phyloP scores from a whole-genome alignment of 2,329 filamentous ascomycete genomes.

The Exserohilum rostratum region DNA sequence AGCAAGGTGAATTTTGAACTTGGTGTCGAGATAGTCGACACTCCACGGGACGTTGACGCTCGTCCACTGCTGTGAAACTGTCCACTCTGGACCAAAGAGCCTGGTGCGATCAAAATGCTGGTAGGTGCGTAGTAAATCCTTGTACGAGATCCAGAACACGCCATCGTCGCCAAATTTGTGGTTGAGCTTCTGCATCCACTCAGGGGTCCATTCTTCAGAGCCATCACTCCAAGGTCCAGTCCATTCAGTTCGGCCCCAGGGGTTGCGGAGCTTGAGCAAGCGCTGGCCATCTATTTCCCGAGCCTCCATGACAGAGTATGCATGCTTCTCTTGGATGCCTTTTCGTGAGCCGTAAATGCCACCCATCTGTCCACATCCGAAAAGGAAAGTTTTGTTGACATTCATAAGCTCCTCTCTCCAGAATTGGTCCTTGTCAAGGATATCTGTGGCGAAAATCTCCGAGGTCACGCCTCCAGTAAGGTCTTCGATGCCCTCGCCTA shows the following conservation, averaged over 20 bases:
- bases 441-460: conserved; percentile 71
- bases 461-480: conserved; percentile 72
- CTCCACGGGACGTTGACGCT: conserved; percentile 65
- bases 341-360: conserved; percentile 64
- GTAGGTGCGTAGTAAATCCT: conserved; percentile 64
- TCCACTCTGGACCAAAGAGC: conserved; percentile 66
- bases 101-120: conserved; percentile 66
- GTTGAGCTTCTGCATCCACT: conserved; percentile 74
- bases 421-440: conserved; percentile 79
- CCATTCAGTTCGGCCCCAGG: conserved; percentile 84
- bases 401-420: conserved; percentile 82
- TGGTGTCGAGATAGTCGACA: conserved; percentile 65
- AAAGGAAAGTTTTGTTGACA: conserved; percentile 80
- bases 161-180: conserved; percentile 81
- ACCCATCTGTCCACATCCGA: conserved; percentile 72
- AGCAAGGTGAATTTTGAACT: conserved; percentile 62
- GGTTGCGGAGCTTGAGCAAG: conserved; percentile 62
- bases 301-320: conserved; percentile 65
- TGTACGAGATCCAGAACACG: conserved; percentile 66
- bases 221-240: conserved; percentile 82
- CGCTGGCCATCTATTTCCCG: conserved; percentile 67
- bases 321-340: conserved; percentile 57
- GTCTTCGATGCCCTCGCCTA: conserved; percentile 66
- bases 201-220: conserved; percentile 81
- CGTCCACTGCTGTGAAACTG: conserved; percentile 66